phyloP scores from a whole-genome alignment of 2,329 filamentous ascomycete genomes.

The Aspergillus viridinutans region DNA sequence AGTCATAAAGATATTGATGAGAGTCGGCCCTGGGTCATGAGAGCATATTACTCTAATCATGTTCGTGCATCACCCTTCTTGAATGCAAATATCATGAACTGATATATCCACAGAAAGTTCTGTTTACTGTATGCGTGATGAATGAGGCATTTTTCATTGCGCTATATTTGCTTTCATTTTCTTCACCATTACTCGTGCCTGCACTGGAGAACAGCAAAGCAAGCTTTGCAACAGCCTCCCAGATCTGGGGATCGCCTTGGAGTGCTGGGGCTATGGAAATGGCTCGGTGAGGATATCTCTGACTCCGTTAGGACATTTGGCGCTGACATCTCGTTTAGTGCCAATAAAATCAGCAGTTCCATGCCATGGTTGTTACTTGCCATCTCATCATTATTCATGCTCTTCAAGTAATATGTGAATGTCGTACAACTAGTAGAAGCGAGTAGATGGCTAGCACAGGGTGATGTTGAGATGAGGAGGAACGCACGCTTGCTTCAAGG shows the following conservation, averaged over 20 bases:
- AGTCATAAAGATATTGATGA: slow-evolving; percentile 90
- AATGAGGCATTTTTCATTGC: slow-evolving; percentile 97
- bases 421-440: slow-evolving; percentile 87
- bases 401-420: slow-evolving; percentile 84
- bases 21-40: slow-evolving; percentile 77
- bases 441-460: slow-evolving; percentile 81
- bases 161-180: slow-evolving; percentile 91
- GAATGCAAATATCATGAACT: not conserved
- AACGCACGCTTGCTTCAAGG: not conserved
- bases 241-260: slow-evolving; percentile 52
- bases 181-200: slow-evolving; percentile 76
- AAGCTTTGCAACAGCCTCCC: not conserved
- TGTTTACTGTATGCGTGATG: slow-evolving; percentile 78
- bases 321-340: slow-evolving; percentile 29
- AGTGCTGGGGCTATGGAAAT: slow-evolving; percentile 87
- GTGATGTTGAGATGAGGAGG: slow-evolving; percentile 52
- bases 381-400: slow-evolving; percentile 77
- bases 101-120: slow-evolving; percentile 58
- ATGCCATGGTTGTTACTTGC: slow-evolving; percentile 71
- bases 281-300: slow-evolving; percentile 53
- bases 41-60: slow-evolving; percentile 70
- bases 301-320: not conserved
- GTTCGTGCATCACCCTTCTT: slow-evolving; percentile 47
- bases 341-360: slow-evolving; percentile 78
- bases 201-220: slow-evolving; percentile 61